Conservation (phyloP, 345 rosid species). For the Boechera stricta region DNA sequence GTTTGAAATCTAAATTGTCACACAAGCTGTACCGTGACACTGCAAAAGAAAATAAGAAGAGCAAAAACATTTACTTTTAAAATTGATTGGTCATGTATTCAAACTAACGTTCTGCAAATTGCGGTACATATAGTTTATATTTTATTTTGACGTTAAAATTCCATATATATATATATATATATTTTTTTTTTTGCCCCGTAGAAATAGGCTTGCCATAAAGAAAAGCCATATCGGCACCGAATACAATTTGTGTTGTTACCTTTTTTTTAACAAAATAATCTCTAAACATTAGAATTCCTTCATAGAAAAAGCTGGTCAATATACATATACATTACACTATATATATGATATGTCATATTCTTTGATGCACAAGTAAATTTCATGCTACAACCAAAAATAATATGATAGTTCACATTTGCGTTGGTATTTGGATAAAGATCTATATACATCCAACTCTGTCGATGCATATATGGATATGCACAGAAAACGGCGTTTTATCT, state of each 20-base stretch:
- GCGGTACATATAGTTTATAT: too few relatives aligned
- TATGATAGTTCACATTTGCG: not conserved
- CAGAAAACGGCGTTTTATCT: slow-evolving; percentile 14
- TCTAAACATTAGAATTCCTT: not conserved
- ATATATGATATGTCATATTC: not conserved
- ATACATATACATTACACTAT: not conserved
- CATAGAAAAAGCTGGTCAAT: not conserved
- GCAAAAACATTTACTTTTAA: too few relatives aligned
- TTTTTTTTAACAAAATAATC: too few relatives aligned
- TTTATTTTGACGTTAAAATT: too few relatives aligned
- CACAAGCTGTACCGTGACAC: not conserved
- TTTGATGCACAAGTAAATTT: not conserved
- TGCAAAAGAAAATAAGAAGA: not conserved
- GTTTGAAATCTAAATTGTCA: not conserved
- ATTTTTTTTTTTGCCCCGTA: too few relatives aligned
- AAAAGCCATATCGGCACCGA: too few relatives aligned
- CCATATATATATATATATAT: too few relatives aligned
- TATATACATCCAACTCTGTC: slow-evolving; percentile 4
- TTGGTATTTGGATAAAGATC: slow-evolving; percentile 24
- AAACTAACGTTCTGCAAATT: too few relatives aligned
- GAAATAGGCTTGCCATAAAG: too few relatives aligned
- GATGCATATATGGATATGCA: slow-evolving; percentile 27
- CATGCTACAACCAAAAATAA: not conserved
- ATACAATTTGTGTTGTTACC: too few relatives aligned
- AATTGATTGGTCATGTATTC: too few relatives aligned